Evolutionary conservation across 1,284 basidiomycete genomes (phyloP).

Genomic region (Hymenochaete sp.): DNA sequence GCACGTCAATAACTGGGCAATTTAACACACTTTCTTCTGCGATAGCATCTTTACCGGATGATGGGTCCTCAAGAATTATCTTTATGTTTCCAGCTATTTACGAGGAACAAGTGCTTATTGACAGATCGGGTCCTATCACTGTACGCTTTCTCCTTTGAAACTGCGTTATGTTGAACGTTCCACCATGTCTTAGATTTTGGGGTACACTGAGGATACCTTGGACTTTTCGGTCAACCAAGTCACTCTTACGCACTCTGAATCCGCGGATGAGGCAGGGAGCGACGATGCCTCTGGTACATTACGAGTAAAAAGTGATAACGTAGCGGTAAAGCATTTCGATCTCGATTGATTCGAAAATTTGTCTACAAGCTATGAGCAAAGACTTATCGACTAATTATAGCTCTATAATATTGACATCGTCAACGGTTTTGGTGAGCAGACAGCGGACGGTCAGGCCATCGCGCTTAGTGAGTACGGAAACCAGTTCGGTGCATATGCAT

Average conservation of each 20-base stretch:
- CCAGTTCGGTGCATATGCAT: slow-evolving; percentile 42
- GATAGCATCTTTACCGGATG: slow-evolving; percentile 25
- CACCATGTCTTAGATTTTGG: slow-evolving; percentile 23
- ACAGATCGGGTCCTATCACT: slow-evolving; percentile 24
- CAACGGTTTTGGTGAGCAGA: slow-evolving; percentile 37
- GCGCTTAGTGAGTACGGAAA: slow-evolving; percentile 45
- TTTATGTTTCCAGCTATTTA: slow-evolving; percentile 28
- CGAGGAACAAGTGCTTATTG: slow-evolving; percentile 27
- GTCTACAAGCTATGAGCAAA: slow-evolving; percentile 27
- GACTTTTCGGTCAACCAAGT: slow-evolving; percentile 25
- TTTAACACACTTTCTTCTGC: slow-evolving; percentile 26
- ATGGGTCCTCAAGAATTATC: slow-evolving; percentile 23
- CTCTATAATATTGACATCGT: slow-evolving; percentile 46
- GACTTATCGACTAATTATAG: slow-evolving; percentile 27
- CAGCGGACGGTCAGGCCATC: slow-evolving; percentile 40
- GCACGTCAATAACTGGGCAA: slow-evolving; percentile 22
- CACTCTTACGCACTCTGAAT: neutral
- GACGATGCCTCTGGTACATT: neutral
- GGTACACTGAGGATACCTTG: slow-evolving; percentile 24
- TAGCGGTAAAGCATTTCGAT: neutral
- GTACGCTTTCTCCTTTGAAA: slow-evolving; percentile 16
- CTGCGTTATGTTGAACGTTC: neutral
- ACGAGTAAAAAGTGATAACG: neutral
- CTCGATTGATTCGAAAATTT: slow-evolving; percentile 35
- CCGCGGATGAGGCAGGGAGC: neutral